Percentiles rank a stretch among this genome's conserved stretches.
phyloP scores from a whole-genome alignment of 495 filamentous ascomycete species.

The Jackrogersella multiformis region DNA sequence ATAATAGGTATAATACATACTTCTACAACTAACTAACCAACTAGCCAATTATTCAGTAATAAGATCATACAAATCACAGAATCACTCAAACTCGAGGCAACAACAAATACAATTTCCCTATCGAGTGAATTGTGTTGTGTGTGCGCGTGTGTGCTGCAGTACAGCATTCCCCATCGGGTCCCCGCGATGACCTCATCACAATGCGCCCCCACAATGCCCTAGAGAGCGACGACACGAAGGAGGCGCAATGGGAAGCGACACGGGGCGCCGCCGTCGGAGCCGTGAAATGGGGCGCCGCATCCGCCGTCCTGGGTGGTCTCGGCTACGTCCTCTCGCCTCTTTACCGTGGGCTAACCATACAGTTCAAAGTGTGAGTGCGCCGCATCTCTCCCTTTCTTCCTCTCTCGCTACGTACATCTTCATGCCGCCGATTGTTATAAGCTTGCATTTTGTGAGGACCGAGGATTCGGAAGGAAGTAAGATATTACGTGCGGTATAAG shows the following conservation, averaged over 20 bases:
- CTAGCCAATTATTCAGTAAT: neutral
- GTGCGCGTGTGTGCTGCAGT: neutral
- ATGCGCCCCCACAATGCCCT: conserved; percentile 52
- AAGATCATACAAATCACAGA: neutral
- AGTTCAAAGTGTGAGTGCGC: conserved; percentile 82
- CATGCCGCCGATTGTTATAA: neutral
- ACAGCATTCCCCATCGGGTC: neutral
- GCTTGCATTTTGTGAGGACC: neutral
- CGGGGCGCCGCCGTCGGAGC: conserved; percentile 69
- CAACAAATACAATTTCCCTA: neutral
- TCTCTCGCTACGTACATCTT: too few relatives aligned
- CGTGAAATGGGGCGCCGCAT: conserved; percentile 70
- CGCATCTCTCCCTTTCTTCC: too few relatives aligned
- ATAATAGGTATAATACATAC: too few relatives aligned
- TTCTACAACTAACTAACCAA: neutral
- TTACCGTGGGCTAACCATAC: conserved; percentile 83
- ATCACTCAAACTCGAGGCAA: neutral
- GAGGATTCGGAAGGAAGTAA: neutral
- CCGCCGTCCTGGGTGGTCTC: conserved; percentile 63
- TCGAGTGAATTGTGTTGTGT: neutral
- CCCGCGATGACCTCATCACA: conserved; percentile 19
- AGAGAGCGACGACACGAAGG: conserved; percentile 65
- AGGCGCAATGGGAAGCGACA: conserved; percentile 69
- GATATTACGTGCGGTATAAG: too few relatives aligned
- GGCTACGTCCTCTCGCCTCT: conserved; percentile 72